Evolutionary conservation across 176 grass and related monocot genomes (phyloP), one percentile per base, ranked within the genome.

Genomic region (Poa pratensis): DNA sequence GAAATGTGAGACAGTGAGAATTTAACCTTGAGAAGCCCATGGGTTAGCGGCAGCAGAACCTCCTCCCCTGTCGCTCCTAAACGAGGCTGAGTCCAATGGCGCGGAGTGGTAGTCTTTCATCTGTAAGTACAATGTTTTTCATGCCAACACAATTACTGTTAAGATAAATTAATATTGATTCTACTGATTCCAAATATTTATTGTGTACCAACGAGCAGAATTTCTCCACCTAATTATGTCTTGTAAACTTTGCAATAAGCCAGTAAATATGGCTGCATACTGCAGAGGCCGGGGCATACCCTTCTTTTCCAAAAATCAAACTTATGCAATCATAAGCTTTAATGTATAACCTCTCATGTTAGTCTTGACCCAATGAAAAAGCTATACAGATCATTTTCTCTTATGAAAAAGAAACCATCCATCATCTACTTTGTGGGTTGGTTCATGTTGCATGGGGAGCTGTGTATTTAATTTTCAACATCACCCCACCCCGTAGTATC

Each of bases 101-200:
- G 89, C 96, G 4, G 96, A 98, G 40, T 98, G 93, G 69, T 91
- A 98, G 52, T 95, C 80, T 73, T 95, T 92, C 91, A 98, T 98
- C 96, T 98, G 85, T 30, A 73, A 54, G 24, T 23, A 24, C 52
- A 84, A 77, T 9, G 35, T 69, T 76, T 78, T 80, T 49, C 9
- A 49, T 70, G 40, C 22, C 30, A 85, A 4, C 6, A 78, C 20
- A 80, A 14, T 54, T n/a, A 17, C 26, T 77, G 6, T n/a, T 28
- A 65, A 64, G 26, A 68, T 28, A 9, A 11, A 34, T 5, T 61
- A 14, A 27, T 50, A 40, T 68, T 63, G 30, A 64, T 13, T 68
- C 40, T 19, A 2, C 34, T 15, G 16, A 35, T 60, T 37, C n/a
- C 19, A 76, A 81, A 40, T 17, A 69, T 67, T 26, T 53, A 23